Percentiles rank a stretch among this genome's conserved stretches.
These are phyloP conservation scores for Agrocybe praecox DNA, from an alignment of 768 basidiomycete genomes.

Conservation along the genomic window DNA sequence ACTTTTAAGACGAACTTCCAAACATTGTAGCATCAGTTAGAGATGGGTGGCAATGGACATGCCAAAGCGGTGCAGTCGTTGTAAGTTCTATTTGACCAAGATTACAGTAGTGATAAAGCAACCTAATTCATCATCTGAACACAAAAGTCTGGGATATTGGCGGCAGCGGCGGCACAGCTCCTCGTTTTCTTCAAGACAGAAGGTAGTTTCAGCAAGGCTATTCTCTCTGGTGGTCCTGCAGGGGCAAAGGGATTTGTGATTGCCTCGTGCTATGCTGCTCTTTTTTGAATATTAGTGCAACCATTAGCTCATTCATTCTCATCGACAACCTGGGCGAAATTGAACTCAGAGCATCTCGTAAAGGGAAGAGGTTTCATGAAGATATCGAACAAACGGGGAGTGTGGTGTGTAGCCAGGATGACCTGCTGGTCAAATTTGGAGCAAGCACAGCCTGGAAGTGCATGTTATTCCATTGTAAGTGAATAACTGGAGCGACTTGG, in stretches of 20 bases:
- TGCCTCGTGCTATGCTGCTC: conserved; percentile 9
- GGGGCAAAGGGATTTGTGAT: conserved; percentile 9
- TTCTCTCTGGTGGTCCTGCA: background rate
- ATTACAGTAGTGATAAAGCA: background rate
- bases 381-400: background rate
- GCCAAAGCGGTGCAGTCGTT: conserved; percentile 17
- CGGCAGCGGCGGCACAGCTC: background rate
- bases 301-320: conserved; percentile 22
- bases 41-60: conserved; percentile 20
- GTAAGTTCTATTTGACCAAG: conserved; percentile 1
- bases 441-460: background rate
- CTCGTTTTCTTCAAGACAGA: conserved; percentile 3
- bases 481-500: background rate
- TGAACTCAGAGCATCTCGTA: background rate
- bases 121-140: background rate
- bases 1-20: conserved; percentile 10
- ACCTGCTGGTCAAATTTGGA: background rate
- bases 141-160: conserved; percentile 15
- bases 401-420: background rate
- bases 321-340: conserved; percentile 21
- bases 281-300: conserved; percentile 22
- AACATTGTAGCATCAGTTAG: conserved; percentile 7
- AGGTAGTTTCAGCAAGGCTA: background rate
- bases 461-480: conserved; percentile 1
- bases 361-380: background rate